Conservation (phyloP, 352 stramenopile species). For the Pythium phragmitis region DNA sequence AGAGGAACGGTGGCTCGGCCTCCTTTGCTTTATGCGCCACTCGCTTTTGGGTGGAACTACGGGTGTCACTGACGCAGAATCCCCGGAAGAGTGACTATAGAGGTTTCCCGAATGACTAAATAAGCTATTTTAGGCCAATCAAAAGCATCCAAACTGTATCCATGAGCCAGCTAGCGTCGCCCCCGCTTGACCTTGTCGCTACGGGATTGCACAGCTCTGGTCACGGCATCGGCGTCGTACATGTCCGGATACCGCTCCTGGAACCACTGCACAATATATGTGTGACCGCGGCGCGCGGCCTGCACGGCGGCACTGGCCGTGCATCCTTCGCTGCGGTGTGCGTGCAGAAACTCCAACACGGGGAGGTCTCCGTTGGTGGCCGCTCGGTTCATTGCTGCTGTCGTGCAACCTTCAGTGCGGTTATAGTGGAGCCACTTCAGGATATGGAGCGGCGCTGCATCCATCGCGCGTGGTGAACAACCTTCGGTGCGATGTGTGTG, state of each 20-base stretch:
- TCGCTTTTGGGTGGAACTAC: neutral
- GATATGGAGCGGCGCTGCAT: slow-evolving; percentile 11
- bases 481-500: slow-evolving; percentile 18
- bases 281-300: slow-evolving; percentile 21
- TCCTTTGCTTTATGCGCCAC: neutral
- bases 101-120: neutral
- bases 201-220: neutral
- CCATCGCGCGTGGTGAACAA: slow-evolving; percentile 20
- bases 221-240: slow-evolving; percentile 14
- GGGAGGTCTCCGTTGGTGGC: slow-evolving; percentile 13
- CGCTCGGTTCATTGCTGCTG: slow-evolving; percentile 16
- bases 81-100: neutral
- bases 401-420: slow-evolving; percentile 14
- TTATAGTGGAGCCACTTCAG: slow-evolving; percentile 26
- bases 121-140: slow-evolving; percentile 2
- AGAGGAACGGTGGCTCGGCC: neutral
- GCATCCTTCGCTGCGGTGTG: slow-evolving; percentile 20
- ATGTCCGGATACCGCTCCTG: slow-evolving; percentile 14
- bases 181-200: slow-evolving; percentile 15
- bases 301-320: slow-evolving; percentile 8
- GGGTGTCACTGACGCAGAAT: neutral
- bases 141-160: neutral
- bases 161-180: neutral
- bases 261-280: slow-evolving; percentile 20
- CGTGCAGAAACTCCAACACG: slow-evolving; percentile 22